A percentile compares a stretch with the other conserved stretches of the same genome.
phyloP scores from a whole-genome alignment of 2,329 filamentous ascomycete genomes.

The Beauveria sp. region DNA sequence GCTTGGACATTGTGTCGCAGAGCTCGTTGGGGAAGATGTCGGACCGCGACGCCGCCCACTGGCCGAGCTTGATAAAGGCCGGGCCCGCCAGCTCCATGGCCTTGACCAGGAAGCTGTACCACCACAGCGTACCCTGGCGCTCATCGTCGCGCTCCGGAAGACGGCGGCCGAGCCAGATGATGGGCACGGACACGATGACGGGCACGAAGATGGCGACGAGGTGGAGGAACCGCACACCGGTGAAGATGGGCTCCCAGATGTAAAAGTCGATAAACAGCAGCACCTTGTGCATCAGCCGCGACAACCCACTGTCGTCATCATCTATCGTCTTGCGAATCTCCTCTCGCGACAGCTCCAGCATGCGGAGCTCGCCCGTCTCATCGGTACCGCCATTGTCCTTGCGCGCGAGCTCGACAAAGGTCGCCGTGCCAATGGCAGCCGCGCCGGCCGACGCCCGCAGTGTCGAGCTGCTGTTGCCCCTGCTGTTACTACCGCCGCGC shows the following conservation, averaged over 20 bases:
- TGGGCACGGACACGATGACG: conserved; percentile 72
- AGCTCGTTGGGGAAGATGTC: conserved; percentile 94
- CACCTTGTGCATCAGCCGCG: conserved; percentile 49
- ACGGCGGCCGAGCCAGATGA: conserved; percentile 68
- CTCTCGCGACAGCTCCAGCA: conserved; percentile 73
- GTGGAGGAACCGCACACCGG: conserved; percentile 80
- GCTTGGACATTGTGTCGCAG: conserved; percentile 86
- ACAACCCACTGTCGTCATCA: conserved; percentile 52
- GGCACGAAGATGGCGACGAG: conserved; percentile 85
- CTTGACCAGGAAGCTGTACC: conserved; percentile 82
- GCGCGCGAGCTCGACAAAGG: conserved; percentile 52
- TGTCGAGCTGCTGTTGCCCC: conserved; percentile 17
- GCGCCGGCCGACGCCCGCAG: conserved; percentile 33
- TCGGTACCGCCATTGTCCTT: conserved; percentile 40
- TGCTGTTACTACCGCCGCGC: conserved; percentile 12
- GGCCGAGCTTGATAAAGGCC: conserved; percentile 96
- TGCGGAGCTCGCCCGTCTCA: conserved; percentile 72
- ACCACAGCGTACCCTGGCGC: conserved; percentile 78
- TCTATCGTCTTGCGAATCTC: conserved; percentile 67
- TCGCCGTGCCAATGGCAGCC: conserved; percentile 44
- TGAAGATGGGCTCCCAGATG: conserved; percentile 80
- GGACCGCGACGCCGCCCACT: conserved; percentile 94
- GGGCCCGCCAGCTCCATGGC: conserved; percentile 91
- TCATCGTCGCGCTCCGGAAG: conserved; percentile 62
- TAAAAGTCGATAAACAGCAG: conserved; percentile 63